Evolutionary conservation across 208 protist genomes (phyloP), one percentile per base, ranked within the genome.

Genomic region (Naegleria lovaniensis): DNA sequence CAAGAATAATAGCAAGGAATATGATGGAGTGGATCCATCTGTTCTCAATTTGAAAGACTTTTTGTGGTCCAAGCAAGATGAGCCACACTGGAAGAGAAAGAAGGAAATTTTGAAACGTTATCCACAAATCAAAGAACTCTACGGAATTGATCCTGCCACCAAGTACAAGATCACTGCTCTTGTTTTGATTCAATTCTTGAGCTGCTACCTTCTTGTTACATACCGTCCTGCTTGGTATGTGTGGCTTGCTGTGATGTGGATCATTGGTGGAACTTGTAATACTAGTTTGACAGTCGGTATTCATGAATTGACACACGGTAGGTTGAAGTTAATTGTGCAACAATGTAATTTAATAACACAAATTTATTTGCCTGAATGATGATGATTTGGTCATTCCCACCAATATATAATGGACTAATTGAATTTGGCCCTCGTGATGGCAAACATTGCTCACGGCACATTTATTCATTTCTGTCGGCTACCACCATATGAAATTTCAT

Each of bases 301-400:
- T 89, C 97, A 98, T 91, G 97, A 98, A 92, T 92, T 97, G 52
- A 95, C 96, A 11, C 97, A 98, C 92, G 94, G 96, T 92, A 92
- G 98, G 36, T 95, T 91, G n/a, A n/a, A n/a, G n/a, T 33, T 22
- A 59, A 75, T n/a, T 16, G 25, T 16, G 6, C 16, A 59, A 83
- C 75, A 83, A 83, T n/a, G 5, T 83, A 25, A n/a, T 85, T 19
- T 85, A n/a, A n/a, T n/a, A n/a, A n/a, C n/a, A n/a, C n/a, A 48
- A 48, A 48, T 48, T 48, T 48, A 48, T 48, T n/a, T n/a, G n/a
- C n/a, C n/a, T n/a, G n/a, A 48, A 48, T 48, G 43, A 48, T 48
- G 43, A 48, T 48, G 43, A 48, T 48, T n/a, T n/a, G n/a, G n/a
- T n/a, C n/a, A n/a, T n/a, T n/a, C n/a, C n/a, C n/a, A n/a, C n/a